These are phyloP conservation scores for Aleurites moluccanus DNA, from an alignment of 441 rosid genomes.

Conservation along the genomic window DNA sequence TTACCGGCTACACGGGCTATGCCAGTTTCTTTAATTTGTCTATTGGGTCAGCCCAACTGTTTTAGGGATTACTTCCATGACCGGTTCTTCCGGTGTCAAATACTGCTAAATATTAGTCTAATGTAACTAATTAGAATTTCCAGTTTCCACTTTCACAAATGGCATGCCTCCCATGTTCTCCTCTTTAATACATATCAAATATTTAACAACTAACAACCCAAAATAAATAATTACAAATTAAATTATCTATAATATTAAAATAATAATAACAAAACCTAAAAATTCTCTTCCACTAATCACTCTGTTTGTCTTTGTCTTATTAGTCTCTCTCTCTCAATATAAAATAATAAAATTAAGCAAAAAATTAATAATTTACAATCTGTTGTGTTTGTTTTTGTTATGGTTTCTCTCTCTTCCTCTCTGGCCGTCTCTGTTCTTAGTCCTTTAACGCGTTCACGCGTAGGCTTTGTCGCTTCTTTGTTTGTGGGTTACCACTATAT, in stretches of 20 bases:
- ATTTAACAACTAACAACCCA: too few relatives aligned
- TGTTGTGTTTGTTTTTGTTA: background rate
- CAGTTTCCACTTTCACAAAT: background rate
- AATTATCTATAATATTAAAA: too few relatives aligned
- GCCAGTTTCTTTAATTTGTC: constrained; percentile 1
- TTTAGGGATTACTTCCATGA: background rate
- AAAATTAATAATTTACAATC: background rate
- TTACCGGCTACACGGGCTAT: constrained; percentile 19
- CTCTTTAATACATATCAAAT: too few relatives aligned
- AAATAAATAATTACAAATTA: too few relatives aligned
- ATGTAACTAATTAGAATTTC: background rate
- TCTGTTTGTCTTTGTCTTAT: too few relatives aligned
- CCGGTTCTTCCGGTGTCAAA: constrained; percentile 36
- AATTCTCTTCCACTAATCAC: too few relatives aligned
- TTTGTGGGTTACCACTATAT: constrained; percentile 47
- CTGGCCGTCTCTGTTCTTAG: constrained; percentile 34
- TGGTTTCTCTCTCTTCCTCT: background rate
- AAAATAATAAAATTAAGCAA: background rate
- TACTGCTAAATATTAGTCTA: background rate
- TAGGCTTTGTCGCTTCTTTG: constrained; percentile 39
- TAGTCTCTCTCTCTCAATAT: too few relatives aligned
- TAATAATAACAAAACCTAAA: too few relatives aligned
- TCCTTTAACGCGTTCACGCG: constrained; percentile 70
- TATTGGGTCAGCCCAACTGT: too few relatives aligned
- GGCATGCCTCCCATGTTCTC: background rate